Percentiles rank a stretch among this genome's conserved stretches.
phyloP scores from a whole-genome alignment of 1,284 basidiomycete genomes.

The Stereum hirsutum region DNA sequence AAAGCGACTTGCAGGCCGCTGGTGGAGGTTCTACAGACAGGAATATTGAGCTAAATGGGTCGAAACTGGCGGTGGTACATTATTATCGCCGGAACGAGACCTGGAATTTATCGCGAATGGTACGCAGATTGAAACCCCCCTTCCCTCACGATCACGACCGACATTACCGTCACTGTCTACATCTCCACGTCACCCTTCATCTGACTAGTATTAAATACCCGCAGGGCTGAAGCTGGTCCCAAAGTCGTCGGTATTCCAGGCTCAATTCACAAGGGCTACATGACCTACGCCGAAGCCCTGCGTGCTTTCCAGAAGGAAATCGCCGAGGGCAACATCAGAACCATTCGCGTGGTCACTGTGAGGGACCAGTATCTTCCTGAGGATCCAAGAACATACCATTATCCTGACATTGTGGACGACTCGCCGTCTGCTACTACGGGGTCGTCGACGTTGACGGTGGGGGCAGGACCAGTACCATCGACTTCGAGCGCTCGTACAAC shows the following conservation, averaged over 20 bases:
- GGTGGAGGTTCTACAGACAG: too few relatives aligned
- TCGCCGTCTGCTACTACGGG: too few relatives aligned
- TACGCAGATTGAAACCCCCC: slow-evolving; percentile 23
- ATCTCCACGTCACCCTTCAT: not conserved
- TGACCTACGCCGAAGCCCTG: slow-evolving; percentile 30
- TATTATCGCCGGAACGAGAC: slow-evolving; percentile 32
- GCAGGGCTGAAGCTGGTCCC: slow-evolving; percentile 34
- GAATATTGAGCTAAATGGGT: too few relatives aligned
- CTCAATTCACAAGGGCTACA: slow-evolving; percentile 31
- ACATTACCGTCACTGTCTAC: too few relatives aligned
- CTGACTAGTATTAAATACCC: slow-evolving; percentile 2
- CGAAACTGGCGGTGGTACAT: slow-evolving; percentile 40
- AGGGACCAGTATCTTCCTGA: not conserved
- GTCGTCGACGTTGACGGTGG: too few relatives aligned
- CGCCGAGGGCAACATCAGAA: slow-evolving; percentile 14
- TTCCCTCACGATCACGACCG: too few relatives aligned
- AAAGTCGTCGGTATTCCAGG: slow-evolving; percentile 32
- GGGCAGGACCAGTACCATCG: too few relatives aligned
- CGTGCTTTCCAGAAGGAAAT: slow-evolving; percentile 27
- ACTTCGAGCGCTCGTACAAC: not conserved
- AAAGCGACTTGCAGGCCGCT: too few relatives aligned
- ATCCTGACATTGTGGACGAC: not conserved
- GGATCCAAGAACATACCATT: not conserved
- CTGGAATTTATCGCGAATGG: slow-evolving; percentile 39
- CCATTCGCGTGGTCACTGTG: not conserved